Conservation (phyloP, 495 filamentous ascomycete genomes). For the Parathielavia hyrcaniae region DNA sequence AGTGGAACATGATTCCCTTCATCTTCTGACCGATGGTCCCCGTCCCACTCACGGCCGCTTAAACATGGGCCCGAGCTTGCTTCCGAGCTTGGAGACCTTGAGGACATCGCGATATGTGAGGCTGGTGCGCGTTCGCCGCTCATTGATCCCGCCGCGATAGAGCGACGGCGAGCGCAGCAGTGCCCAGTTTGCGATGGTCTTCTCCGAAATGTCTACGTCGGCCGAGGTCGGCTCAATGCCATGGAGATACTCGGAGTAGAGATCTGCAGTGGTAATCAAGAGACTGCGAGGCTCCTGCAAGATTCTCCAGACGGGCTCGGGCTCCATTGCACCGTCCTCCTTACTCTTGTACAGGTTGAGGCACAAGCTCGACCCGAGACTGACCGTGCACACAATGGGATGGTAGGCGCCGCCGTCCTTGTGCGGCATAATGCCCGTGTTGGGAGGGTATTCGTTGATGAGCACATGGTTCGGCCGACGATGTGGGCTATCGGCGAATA, state of each 20-base stretch:
- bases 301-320: conserved; percentile 56
- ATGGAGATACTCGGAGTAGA: conserved; percentile 71
- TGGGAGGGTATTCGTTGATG: conserved; percentile 83
- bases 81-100: conserved; percentile 72
- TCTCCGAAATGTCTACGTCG: conserved; percentile 54
- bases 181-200: conserved; percentile 76
- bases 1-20: conserved; percentile 79
- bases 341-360: conserved; percentile 69
- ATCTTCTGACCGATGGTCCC: conserved; percentile 49
- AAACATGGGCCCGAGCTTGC: conserved; percentile 55
- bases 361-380: conserved; percentile 68
- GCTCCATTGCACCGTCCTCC: conserved; percentile 43
- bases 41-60: conserved; percentile 26
- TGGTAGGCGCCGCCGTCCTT: conserved; percentile 87
- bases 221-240: conserved; percentile 59
- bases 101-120: conserved; percentile 91
- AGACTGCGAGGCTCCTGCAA: conserved; percentile 83
- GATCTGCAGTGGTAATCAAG: conserved; percentile 59
- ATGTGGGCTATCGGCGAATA: conserved; percentile 72
- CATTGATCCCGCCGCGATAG: conserved; percentile 53
- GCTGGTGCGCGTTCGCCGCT: conserved; percentile 67
- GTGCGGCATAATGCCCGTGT: conserved; percentile 93
- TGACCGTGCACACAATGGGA: conserved; percentile 84
- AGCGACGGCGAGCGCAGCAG: conserved; percentile 56
- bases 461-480: conserved; percentile 79